phyloP scores from a whole-genome alignment of 163 green algal species.

The Scenedesmus sp. region DNA sequence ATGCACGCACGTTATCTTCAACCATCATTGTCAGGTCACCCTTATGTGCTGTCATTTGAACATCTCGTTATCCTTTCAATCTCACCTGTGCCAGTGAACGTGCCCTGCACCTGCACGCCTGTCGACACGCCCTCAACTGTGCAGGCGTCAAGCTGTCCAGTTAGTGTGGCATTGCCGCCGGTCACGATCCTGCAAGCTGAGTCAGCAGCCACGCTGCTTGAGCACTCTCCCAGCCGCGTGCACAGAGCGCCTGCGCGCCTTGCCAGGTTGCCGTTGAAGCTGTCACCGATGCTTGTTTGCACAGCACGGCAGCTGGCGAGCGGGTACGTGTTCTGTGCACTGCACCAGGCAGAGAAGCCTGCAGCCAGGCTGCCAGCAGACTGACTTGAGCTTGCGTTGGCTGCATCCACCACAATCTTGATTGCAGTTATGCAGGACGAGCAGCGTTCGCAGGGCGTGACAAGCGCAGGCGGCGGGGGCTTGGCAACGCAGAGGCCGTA shows the following conservation, averaged over 20 bases:
- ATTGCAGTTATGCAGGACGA: conserved; percentile 7
- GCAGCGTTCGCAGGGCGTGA: conserved; percentile 21
- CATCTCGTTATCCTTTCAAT: not conserved
- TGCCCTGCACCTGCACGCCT: not conserved
- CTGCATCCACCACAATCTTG: not conserved
- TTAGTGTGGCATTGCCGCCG: not conserved
- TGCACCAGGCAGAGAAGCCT: conserved; percentile 10
- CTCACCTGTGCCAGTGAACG: conserved; percentile 27
- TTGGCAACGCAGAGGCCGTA: conserved; percentile 3
- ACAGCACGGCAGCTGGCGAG: conserved; percentile 11
- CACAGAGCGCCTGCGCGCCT: conserved; percentile 42
- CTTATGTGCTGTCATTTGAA: too few species aligned
- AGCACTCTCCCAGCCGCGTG: conserved; percentile 10
- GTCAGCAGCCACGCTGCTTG: not conserved
- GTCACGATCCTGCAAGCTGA: not conserved
- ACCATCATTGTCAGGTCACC: too few species aligned
- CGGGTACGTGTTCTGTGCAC: not conserved
- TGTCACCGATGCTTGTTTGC: not conserved
- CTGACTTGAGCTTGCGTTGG: not conserved
- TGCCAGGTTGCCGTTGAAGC: conserved; percentile 22
- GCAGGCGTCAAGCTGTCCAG: conserved; percentile 4
- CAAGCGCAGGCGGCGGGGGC: not conserved
- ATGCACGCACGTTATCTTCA: too few species aligned
- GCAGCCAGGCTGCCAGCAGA: not conserved
- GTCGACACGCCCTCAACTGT: conserved; percentile 27